Conservation (phyloP, 2,329 filamentous ascomycete genomes). For the Pseudocercospora vitis region DNA sequence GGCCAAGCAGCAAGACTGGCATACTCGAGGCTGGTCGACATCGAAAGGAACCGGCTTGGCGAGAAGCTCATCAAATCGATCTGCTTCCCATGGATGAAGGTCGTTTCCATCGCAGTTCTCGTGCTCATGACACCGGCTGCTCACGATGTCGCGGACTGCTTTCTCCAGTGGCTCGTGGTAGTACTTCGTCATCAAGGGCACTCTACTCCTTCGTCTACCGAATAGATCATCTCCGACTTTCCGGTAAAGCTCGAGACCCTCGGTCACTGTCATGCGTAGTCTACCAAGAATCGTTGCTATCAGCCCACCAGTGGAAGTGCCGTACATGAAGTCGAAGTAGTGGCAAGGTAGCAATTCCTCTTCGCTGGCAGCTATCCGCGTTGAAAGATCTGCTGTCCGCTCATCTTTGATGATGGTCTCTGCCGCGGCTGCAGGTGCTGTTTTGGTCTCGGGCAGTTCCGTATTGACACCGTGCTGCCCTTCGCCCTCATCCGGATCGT, state of each 20-base stretch:
- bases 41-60: conserved; percentile 30
- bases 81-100: conserved; percentile 45
- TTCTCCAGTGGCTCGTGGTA: conserved; percentile 50
- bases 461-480: conserved; percentile 21
- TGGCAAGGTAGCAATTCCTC: conserved; percentile 51
- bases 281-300: conserved; percentile 53
- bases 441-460: conserved; percentile 11
- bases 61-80: conserved; percentile 21
- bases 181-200: conserved; percentile 53
- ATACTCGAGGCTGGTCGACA: conserved; percentile 37
- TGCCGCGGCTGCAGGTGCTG: conserved; percentile 20
- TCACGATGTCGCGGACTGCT: conserved; percentile 49
- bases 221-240: conserved; percentile 51
- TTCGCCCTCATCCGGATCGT: conserved; percentile 22
- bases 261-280: conserved; percentile 51
- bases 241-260: conserved; percentile 50
- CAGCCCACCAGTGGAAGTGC: conserved; percentile 54
- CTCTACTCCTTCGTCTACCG: conserved; percentile 44
- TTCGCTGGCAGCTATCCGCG: conserved; percentile 39
- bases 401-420: conserved; percentile 22
- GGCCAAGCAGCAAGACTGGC: conserved; percentile 49
- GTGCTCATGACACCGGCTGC: conserved; percentile 47
- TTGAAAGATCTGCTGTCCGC: conserved; percentile 24
- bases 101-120: conserved; percentile 46
- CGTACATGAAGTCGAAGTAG: conserved; percentile 57